Evolutionary conservation across 2,329 filamentous ascomycete species (phyloP).

Genomic region (Pseudocercospora vitis): DNA sequence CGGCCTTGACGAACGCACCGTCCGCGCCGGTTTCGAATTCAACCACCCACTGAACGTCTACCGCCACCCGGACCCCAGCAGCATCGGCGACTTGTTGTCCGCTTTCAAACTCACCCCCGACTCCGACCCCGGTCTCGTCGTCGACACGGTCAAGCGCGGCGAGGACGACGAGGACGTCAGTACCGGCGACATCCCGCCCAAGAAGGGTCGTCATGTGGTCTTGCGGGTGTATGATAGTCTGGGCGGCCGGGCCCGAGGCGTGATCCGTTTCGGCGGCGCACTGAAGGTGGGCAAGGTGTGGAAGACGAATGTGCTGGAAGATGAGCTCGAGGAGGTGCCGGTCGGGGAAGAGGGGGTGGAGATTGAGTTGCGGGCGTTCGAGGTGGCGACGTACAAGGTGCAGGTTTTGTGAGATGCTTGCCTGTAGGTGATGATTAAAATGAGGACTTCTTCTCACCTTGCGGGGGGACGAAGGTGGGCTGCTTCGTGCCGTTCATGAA

Average conservation of each 20-base stretch:
- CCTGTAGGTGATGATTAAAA: too few species aligned
- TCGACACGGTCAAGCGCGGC: conserved; percentile 90
- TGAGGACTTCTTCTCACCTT: too few species aligned
- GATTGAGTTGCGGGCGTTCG: conserved; percentile 42
- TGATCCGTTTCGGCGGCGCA: conserved; percentile 62
- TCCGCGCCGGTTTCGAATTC: conserved; percentile 84
- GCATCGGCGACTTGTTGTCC: conserved; percentile 40
- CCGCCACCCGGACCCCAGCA: conserved; percentile 36
- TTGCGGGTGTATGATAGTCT: conserved; percentile 84
- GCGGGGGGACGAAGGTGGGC: too few species aligned
- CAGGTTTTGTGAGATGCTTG: conserved; percentile 31
- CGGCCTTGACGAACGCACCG: conserved; percentile 67
- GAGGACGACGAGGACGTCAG: conserved; percentile 57
- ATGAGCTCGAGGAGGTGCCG: conserved; percentile 69
- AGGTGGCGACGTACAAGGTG: conserved; percentile 42
- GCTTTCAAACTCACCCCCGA: conserved; percentile 63
- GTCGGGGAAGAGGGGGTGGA: conserved; percentile 44
- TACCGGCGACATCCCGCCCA: conserved; percentile 53
- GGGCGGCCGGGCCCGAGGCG: conserved; percentile 75
- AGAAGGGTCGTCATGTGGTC: conserved; percentile 73
- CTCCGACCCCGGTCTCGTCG: conserved; percentile 55
- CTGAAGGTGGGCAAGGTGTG: conserved; percentile 73
- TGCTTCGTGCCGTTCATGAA: too few species aligned
- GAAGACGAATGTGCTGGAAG: conserved; percentile 86
- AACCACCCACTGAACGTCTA: conserved; percentile 74